Conservation (phyloP, 352 stramenopile genomes). For the Phytophthora nicotianae region DNA sequence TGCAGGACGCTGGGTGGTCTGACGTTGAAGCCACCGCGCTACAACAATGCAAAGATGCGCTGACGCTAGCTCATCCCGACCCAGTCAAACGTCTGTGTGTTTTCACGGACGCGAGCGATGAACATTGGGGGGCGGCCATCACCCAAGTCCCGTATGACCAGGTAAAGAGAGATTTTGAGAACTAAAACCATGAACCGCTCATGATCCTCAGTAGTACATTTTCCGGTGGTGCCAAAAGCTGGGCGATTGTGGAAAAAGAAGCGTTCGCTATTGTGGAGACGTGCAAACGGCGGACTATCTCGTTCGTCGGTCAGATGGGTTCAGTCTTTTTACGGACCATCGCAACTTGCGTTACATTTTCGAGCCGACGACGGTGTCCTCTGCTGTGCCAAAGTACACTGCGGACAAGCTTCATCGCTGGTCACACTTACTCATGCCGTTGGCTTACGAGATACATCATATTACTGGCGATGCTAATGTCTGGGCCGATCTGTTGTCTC, state of each 20-base stretch:
- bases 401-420: conserved; percentile 2
- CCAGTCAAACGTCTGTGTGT: background rate
- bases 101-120: background rate
- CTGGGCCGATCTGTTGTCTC: conserved; percentile 11
- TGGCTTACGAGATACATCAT: conserved; percentile 24
- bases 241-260: background rate
- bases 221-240: background rate
- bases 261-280: background rate
- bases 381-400: background rate
- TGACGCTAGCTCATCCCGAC: background rate
- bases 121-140: background rate
- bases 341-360: background rate
- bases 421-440: background rate
- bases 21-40: background rate
- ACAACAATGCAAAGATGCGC: background rate
- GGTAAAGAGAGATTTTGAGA: background rate
- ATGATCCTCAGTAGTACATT: background rate
- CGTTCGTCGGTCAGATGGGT: background rate
- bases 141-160: background rate
- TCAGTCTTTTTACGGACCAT: background rate
- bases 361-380: background rate
- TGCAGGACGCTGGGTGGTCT: background rate
- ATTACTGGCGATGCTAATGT: conserved; percentile 15
- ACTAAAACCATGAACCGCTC: background rate
- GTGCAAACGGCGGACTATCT: conserved; percentile 1